Base-by-base conservation (phyloP, 257 asterid species). In the Scutellaria barbata region DNA sequence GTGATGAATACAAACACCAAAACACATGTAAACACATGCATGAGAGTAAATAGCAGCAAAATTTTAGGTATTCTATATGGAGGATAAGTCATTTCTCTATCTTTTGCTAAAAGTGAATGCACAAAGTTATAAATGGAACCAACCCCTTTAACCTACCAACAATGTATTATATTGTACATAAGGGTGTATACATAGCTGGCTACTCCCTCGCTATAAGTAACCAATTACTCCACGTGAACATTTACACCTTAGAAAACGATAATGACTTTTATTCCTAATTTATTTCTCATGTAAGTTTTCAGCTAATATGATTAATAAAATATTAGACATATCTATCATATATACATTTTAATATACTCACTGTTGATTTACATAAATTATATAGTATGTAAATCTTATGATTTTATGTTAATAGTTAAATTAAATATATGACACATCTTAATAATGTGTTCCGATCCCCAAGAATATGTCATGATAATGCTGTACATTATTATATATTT, bases 31-130 rank as follows among this genome's bases (percentile, higher is more conserved):
- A 8, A 39, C 4, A 71, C 39, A 35, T 12, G 16, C 25, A 18
- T 37, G 76, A 5, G 17, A 51, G 48, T 53, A 10, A 42, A 73
- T 42, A 6, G 54, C 58, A 73, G 65, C 65, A 63, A 14, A 63
- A 2, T 22, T 10, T 56, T 5, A 42, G 66, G 71, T 22, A 20
- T 53, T 8, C 10, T 62, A 33, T 13, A 42, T n/a, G 47, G 47
- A 7, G 14, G 57, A 62, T 51, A 1, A 10, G 58, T 71, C 16
- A 33, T 60, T 18, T 39, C 17, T 6, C 13, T 35, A 22, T 13
- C 47, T 2, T 2, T 30, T 30, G 35, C 35, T 67, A 55, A 70
- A 52, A 42, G 45, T 69, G 14, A 69, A 69, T 69, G 66, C 66
- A 30, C 4, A 70, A 57, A 70, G n/a, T 71, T 17, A 71, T 48